These are phyloP conservation scores for Pichia insulana DNA, from an alignment of 805 yeast species.

Conservation along the genomic window DNA sequence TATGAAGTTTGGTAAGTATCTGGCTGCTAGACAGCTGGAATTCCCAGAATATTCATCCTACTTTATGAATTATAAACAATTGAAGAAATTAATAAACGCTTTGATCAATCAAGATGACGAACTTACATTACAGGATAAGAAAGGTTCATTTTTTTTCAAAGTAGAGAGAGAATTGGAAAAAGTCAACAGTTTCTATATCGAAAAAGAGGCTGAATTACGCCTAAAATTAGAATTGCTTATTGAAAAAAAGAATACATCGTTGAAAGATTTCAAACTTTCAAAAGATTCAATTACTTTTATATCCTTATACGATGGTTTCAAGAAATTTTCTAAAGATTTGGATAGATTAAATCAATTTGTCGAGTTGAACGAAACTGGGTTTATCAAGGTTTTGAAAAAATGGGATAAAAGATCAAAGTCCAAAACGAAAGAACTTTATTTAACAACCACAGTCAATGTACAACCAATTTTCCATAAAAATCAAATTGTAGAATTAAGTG, in stretches of 20 bases:
- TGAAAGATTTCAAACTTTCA: slow-evolving; percentile 36
- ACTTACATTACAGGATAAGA: slow-evolving; percentile 69
- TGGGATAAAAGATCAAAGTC: slow-evolving; percentile 98
- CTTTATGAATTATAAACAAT: slow-evolving; percentile 89
- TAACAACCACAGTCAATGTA: slow-evolving; percentile 87
- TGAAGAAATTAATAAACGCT: slow-evolving; percentile 84
- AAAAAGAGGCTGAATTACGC: slow-evolving; percentile 82
- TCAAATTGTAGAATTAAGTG: slow-evolving; percentile 78
- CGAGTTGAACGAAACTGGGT: slow-evolving; percentile 91
- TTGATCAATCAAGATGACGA: slow-evolving; percentile 29
- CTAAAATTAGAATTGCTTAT: slow-evolving; percentile 68
- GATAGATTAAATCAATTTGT: slow-evolving; percentile 87
- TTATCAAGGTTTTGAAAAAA: slow-evolving; percentile 88
- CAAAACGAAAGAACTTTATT: slow-evolving; percentile 84
- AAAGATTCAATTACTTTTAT: slow-evolving; percentile 70
- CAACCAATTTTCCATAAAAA: slow-evolving; percentile 94
- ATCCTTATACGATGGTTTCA: slow-evolving; percentile 80
- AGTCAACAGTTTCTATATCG: slow-evolving; percentile 85
- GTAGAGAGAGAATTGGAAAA: slow-evolving; percentile 93
- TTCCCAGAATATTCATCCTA: slow-evolving; percentile 91
- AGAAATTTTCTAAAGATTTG: slow-evolving; percentile 80
- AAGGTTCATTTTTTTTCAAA: slow-evolving; percentile 81
- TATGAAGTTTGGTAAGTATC: slow-evolving; percentile 88
- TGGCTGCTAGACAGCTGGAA: slow-evolving; percentile 90
- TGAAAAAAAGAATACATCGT: slow-evolving; percentile 46